Evolutionary conservation across 2,329 filamentous ascomycete genomes (phyloP), one percentile per base, ranked within the genome.

Genomic region (Trichoderma harzianum): DNA sequence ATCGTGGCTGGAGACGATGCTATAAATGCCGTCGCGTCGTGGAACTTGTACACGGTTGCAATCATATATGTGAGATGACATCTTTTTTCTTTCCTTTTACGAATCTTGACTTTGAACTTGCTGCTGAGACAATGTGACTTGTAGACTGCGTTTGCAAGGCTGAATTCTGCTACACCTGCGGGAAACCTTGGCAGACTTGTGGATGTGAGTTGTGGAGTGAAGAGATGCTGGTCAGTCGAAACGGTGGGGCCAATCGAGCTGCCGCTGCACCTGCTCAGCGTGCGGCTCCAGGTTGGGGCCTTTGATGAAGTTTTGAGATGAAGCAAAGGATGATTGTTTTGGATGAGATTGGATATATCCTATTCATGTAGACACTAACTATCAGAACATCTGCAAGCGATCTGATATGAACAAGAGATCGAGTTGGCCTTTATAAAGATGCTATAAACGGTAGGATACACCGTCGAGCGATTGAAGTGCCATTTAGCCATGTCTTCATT

Each of bases 161-260:
- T 26, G 88, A 97, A 76, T 97, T 97, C 78, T 97, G 94, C 82
- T 94, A 95, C 88, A 87, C 93, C 26, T 97, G 94, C 78, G 94
- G 92, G 24, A 79, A 84, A 32, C 92, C 91, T 76, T 97, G 94
- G 93, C 95, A 93, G 82, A 90, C 86, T 1, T 97, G 94, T 78
- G 89, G 92, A 65, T 97, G 94, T 75, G 66, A 62, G 5, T 10
- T 34, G 30, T 69, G 55, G 55, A 53, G 47, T 36, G 66, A 62
- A 43, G 60, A 69, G 11, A 69, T 36, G 66, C 39, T 69, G 28
- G n/a, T 62, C 21, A 28, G 14, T 32, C 36, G 39, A n/a, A 18
- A 61, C 21, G 30, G 30, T 16, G 32, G 16, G 26, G 21, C 7
- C 2, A 61, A 69, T 16, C 55, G 47, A 61, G 55, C 36, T 47